These are phyloP conservation scores for Aspergillus transmontanensis DNA, from an alignment of 2,329 filamentous ascomycete genomes.

Conservation along the genomic window DNA sequence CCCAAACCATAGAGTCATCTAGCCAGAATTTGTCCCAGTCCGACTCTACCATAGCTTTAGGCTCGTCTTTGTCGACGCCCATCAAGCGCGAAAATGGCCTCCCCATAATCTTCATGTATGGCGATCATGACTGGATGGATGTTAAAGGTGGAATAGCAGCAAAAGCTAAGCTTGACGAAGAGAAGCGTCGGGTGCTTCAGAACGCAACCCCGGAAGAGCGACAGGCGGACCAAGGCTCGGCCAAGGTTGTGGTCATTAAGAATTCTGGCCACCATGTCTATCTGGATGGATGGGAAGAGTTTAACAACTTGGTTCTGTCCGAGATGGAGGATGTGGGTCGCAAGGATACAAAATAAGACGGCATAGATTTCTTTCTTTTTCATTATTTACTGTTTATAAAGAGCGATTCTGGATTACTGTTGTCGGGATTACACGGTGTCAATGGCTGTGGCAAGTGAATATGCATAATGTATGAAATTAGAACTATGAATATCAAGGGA, in stretches of 20 bases:
- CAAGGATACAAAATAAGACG: conserved; percentile 21
- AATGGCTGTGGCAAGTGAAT: neutral
- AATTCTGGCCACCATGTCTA: conserved; percentile 74
- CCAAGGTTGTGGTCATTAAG: conserved; percentile 77
- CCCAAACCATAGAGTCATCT: conserved; percentile 16
- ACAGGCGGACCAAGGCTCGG: conserved; percentile 72
- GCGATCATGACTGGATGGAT: conserved; percentile 99
- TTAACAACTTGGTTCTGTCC: conserved; percentile 64
- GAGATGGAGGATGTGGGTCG: conserved; percentile 66
- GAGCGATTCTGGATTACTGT: neutral
- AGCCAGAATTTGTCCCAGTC: conserved; percentile 29
- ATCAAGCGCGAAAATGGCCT: conserved; percentile 63
- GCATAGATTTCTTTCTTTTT: neutral
- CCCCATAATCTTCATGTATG: conserved; percentile 92
- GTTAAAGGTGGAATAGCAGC: conserved; percentile 80
- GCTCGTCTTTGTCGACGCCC: conserved; percentile 14
- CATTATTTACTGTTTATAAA: neutral
- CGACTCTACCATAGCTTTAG: conserved; percentile 20
- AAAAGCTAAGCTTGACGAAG: conserved; percentile 74
- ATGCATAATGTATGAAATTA: neutral
- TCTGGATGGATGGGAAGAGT: conserved; percentile 69
- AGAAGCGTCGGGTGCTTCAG: conserved; percentile 62
- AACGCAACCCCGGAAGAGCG: conserved; percentile 67
- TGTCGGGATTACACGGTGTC: neutral
- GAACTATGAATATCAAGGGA: neutral